Conservation (phyloP, 1,284 basidiomycete genomes). For the Austropuccinia psidii region DNA sequence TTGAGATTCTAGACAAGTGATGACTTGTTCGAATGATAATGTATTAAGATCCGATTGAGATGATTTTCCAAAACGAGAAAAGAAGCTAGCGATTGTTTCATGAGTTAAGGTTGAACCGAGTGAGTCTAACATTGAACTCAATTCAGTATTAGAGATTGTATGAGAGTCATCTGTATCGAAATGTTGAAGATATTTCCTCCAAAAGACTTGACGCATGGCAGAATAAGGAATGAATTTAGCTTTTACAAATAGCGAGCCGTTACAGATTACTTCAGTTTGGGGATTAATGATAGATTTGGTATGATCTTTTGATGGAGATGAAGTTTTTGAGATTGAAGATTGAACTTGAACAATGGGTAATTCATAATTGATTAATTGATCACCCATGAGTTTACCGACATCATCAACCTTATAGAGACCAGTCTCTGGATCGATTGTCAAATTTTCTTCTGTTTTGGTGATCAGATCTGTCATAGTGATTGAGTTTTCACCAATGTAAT, state of each 20-base stretch:
- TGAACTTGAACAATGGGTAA: conserved; percentile 24
- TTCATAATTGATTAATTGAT: conserved; percentile 53
- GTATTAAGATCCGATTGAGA: conserved; percentile 56
- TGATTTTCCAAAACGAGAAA: conserved; percentile 60
- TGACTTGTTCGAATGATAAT: conserved; percentile 68
- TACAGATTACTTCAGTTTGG: background rate
- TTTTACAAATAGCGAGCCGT: conserved; percentile 50
- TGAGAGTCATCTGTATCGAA: conserved; percentile 82
- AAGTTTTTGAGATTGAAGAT: background rate
- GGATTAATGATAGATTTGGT: background rate
- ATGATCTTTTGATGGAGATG: background rate
- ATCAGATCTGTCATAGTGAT: conserved; percentile 58
- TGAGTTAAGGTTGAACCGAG: conserved; percentile 82
- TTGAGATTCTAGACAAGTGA: conserved; percentile 68
- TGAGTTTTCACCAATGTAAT: conserved; percentile 53
- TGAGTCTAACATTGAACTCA: conserved; percentile 94
- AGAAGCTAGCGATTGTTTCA: conserved; percentile 56
- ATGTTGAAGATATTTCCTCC: conserved; percentile 78
- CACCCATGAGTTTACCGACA: conserved; percentile 49
- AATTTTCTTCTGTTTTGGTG: conserved; percentile 61
- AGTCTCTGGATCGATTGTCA: conserved; percentile 55
- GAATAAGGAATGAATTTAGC: conserved; percentile 94
- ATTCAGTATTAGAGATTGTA: conserved; percentile 72
- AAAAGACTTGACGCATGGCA: conserved; percentile 60
- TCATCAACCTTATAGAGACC: conserved; percentile 62